Base-by-base conservation (phyloP, 176 grass and related monocot genomes). In the Zea mays region DNA sequence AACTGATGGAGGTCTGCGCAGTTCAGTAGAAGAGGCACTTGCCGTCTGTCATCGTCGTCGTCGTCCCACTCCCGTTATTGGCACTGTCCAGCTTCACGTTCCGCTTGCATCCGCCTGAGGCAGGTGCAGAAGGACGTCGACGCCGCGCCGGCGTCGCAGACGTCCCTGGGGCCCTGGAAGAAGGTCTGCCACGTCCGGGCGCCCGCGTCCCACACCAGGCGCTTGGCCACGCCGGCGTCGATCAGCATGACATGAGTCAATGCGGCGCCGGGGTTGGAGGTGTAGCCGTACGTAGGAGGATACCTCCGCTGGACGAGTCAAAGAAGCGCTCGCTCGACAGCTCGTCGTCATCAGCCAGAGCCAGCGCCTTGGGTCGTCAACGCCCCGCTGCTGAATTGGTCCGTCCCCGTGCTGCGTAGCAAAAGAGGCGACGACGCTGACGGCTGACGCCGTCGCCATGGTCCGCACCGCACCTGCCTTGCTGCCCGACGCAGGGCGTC, bases 61-160 rank as follows among this genome's bases (percentile, higher is more conserved):
- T 27, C 27, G 27, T 27, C 27, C 52, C 52, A 55, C 6, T 81
- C 20, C 9, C 34, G 0, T 50, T 71, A 13, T 17, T 65, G 16
- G 3, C 5, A 16, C 91, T 90, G 13, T 63, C 20, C 36, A 90
- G 67, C 19, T 52, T 0, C 13, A 33, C 80, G 2, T 51, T 48
- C 3, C 91, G 69, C 6, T 68, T 48, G 80, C 91, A 93, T 0
- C 91, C 91, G 6, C 15, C 72, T 6, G 2, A 85, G 61, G 67
- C 91, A 93, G 36, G 15, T 5, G 48, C 88, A 93, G 52, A 90
- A 82, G 54, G 9, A 2, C 38, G 38, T 8, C 3, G 48, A 27
- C 14, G 69, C 48, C 4, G 81, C 81, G 10, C 11, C 37, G 46
- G 49, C 78, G 76, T 88, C 91, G 58, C 91, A 94, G 13, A 27